Evolutionary conservation across 2,329 filamentous ascomycete genomes (phyloP).

Genomic region (Calonectria naviculata): DNA sequence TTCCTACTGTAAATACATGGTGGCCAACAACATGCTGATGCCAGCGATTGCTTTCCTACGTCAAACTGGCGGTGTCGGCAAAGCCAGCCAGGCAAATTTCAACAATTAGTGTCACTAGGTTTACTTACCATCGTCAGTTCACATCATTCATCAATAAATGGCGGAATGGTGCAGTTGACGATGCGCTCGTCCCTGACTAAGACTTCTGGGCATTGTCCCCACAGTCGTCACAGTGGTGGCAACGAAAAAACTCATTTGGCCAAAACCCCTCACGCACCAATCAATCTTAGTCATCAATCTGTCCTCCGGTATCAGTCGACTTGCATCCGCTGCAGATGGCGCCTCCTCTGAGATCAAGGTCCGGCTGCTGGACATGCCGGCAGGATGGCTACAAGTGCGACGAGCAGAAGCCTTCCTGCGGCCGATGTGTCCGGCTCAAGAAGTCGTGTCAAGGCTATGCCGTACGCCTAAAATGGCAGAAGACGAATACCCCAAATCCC

Average conservation of each 20-base stretch:
- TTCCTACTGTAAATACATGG: no score
- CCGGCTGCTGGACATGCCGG: conserved; percentile 5
- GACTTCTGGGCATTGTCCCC: not conserved
- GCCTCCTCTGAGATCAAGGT: not conserved
- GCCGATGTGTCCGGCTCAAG: not conserved
- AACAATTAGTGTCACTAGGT: no score
- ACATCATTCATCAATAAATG: not conserved
- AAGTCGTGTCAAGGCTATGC: not conserved
- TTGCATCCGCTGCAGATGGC: not conserved
- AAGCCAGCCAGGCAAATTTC: no score
- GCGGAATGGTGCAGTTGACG: not conserved
- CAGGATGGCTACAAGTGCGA: conserved; percentile 10
- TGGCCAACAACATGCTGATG: no score
- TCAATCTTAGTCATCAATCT: not conserved
- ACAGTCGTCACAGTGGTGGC: not conserved
- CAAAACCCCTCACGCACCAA: not conserved
- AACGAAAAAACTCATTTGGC: not conserved
- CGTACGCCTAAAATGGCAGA: not conserved
- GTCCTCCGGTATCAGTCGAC: not conserved
- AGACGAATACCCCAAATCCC: not conserved
- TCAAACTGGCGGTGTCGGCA: no score
- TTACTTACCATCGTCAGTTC: no score
- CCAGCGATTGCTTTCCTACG: no score
- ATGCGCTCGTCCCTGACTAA: not conserved
- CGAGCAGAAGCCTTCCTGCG: conserved; percentile 1